Base-by-base conservation (phyloP, 192 early-diverging fungal species). In the Piromyces sp. region DNA sequence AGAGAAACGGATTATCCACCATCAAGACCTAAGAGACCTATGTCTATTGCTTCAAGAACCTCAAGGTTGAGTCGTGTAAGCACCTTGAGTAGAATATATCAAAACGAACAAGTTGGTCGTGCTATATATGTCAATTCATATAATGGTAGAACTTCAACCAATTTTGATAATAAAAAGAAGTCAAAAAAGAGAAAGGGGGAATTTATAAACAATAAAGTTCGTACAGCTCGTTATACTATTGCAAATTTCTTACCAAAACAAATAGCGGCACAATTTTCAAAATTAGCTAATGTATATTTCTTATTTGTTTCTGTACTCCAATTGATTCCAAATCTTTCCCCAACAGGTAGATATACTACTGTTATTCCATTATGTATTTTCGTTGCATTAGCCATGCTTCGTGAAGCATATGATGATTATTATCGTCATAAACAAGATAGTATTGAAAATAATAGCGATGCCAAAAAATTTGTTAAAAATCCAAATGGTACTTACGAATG, bases 271-370 rank as follows among this genome's bases (percentile, higher is more conserved):
- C 92, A 93, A 83, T 93, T 93, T 80, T 90, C 90, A 68, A 93
- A 92, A 84, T 84, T 93, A 30, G 92, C 92, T 78, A 93, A 93
- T 82, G 82, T 92, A 16, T 93, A 93, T 84, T 93, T 93, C 79
- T 84, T 93, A 58, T 90, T 92, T 78, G 91, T 92, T 7, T 90
- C 90, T 0, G 81, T 80, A 26, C 79, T 92, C 33, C 91, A 92
- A 82, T 85, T 87, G 83, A 86, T 92, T n/a, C 89, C 92, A 0
- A 89, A 89, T 15, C 92, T 92, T 87, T 91, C 90, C 42, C 93
- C 94, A 2, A 95, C 94, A 3, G 94, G 94, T 30, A 90, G 89
- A 36, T 95, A 89, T 86, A 95, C 93, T 26, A 95, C 94, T 9
- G 84, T 95, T 16, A 84, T 94, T 13, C 94, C 94, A 30, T 86